Conservation (phyloP, 768 basidiomycete species). For the Suillus cothurnatus region DNA sequence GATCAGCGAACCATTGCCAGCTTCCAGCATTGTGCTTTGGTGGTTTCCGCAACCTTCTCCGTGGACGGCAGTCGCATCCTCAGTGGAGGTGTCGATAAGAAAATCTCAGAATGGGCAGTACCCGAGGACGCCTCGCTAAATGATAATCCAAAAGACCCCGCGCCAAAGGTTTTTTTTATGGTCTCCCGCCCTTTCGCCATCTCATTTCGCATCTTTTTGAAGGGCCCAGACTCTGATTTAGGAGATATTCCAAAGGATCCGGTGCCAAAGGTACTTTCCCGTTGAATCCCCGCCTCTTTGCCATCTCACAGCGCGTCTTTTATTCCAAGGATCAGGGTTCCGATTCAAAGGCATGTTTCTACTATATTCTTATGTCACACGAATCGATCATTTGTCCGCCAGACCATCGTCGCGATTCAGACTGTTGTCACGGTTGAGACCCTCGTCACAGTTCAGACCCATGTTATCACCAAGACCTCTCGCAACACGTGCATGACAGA, state of each 20-base stretch:
- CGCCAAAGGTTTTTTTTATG: background rate
- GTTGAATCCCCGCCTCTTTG: background rate
- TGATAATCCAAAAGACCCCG: background rate
- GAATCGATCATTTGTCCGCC: background rate
- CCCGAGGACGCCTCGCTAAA: background rate
- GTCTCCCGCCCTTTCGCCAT: background rate
- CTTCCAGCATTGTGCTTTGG: background rate
- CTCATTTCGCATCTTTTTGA: background rate
- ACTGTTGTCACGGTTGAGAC: background rate
- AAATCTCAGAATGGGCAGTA: background rate
- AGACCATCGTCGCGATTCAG: background rate
- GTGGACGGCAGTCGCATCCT: background rate
- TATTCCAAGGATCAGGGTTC: background rate
- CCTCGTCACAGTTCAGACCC: background rate
- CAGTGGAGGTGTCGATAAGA: background rate
- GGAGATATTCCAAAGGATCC: background rate
- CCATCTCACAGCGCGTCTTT: background rate
- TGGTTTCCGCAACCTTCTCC: background rate
- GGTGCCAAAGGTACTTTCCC: background rate
- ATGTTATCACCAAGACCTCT: background rate
- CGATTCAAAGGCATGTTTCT: background rate
- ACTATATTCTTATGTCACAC: background rate
- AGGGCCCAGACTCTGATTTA: background rate
- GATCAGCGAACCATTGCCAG: background rate
- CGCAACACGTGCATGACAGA: background rate